phyloP scores from a whole-genome alignment of 83 land plant species.

The Diphasiastrum complanatum region DNA sequence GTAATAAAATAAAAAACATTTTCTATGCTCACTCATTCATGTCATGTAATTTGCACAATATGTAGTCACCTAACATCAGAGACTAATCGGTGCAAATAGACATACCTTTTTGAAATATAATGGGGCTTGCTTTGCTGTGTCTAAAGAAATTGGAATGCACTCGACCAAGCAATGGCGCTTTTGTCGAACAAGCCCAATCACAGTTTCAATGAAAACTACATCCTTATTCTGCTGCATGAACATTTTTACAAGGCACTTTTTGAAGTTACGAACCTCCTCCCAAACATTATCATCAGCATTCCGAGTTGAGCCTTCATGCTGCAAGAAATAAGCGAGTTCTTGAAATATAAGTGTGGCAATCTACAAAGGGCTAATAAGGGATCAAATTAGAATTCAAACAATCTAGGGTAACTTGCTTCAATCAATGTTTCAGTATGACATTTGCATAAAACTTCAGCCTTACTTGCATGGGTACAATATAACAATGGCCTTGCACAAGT shows the following conservation, averaged over 20 bases:
- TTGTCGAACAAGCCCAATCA: slow-evolving; percentile 58
- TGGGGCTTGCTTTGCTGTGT: slow-evolving; percentile 67
- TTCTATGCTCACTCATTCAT: too few relatives aligned
- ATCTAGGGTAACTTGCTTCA: too few relatives aligned
- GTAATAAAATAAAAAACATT: too few relatives aligned
- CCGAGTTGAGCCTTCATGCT: slow-evolving; percentile 94
- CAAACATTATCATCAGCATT: slow-evolving; percentile 74
- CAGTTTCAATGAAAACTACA: slow-evolving; percentile 85
- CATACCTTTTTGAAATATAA: slow-evolving; percentile 92
- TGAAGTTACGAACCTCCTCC: slow-evolving; percentile 96
- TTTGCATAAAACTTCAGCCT: too few relatives aligned
- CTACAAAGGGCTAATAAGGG: too few relatives aligned
- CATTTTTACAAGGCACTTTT: slow-evolving; percentile 91
- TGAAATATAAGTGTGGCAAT: not conserved
- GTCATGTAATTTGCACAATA: too few relatives aligned
- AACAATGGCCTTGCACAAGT: slow-evolving; percentile 81
- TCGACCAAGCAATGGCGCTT: slow-evolving; percentile 84
- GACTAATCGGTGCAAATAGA: too few relatives aligned
- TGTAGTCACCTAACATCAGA: too few relatives aligned
- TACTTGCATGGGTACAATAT: slow-evolving; percentile 80
- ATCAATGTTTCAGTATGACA: too few relatives aligned
- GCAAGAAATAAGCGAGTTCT: slow-evolving; percentile 7
- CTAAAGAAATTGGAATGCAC: slow-evolving; percentile 78
- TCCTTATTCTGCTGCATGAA: slow-evolving; percentile 71
- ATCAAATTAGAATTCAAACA: too few relatives aligned